Evolutionary conservation across 2,329 filamentous ascomycete species (phyloP), one percentile per base, ranked within the genome.

Genomic region (Exophiala lecanii-corni): DNA sequence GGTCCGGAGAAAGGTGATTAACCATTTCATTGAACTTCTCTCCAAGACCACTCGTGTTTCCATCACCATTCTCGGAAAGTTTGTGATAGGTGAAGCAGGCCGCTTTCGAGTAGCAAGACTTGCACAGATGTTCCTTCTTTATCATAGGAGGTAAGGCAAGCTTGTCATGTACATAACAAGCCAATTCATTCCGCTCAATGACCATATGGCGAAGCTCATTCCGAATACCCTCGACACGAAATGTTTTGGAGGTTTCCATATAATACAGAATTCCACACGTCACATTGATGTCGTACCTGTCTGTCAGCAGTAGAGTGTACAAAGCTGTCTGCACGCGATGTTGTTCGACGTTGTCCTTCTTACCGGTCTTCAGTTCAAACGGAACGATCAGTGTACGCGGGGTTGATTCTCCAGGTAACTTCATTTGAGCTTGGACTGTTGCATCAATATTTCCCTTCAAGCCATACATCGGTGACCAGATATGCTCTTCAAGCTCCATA

Each of bases 371-470:
- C 57, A 98, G 78, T 61, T 98, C 92, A 52, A 98, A 87, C 0
- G 92, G 92, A 3, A 95, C 86, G 0, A 89, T 89, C 50, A 97
- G 70, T 4, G 78, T 86, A 48, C 79, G 79, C 35, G 71, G 66
- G n/a, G 36, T 17, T 17, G 30, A 31, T 20, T 77, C 73, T n/a
- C 75, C 69, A 18, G 80, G 78, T 43, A 94, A 84, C 42, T 78
- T 72, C 72, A 96, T 85, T 0, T 78, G 79, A 12, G 92, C 84
- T 67, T 98, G 87, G 1, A 98, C 86, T 0, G 92, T 97, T 19
- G 92, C 92, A 66, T 98, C 92, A 47, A 98, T 92, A 56, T 97
- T 98, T 20, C 92, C 92, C 63, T 98, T 98, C 12, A 98, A 72
- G 0, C 92, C 92, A 61, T 94, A 98, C 79, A 89, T 91, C 1